phyloP scores from a whole-genome alignment of 768 basidiomycete species.

The Mycena maculata region DNA sequence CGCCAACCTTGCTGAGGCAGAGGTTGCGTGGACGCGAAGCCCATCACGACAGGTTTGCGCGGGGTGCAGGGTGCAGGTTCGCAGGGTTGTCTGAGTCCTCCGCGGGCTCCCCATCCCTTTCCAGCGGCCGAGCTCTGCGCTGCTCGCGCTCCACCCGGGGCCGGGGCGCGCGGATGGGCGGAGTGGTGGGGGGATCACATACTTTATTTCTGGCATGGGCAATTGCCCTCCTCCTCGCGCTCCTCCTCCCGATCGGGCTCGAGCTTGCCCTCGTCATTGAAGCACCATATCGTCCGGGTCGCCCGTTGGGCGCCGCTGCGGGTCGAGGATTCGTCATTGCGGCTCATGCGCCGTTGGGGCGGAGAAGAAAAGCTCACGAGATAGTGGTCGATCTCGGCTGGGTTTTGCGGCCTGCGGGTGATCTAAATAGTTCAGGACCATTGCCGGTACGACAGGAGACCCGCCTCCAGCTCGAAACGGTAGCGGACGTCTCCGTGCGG shows the following conservation, averaged over 20 bases:
- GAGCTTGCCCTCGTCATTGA: conserved; percentile 47
- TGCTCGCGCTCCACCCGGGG: conserved; percentile 82
- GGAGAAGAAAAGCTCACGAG: conserved; percentile 27
- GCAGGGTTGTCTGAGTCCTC: conserved; percentile 75
- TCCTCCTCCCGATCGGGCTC: conserved; percentile 51
- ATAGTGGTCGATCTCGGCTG: conserved; percentile 29
- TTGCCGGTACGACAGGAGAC: conserved; percentile 1
- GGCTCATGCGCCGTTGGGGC: conserved; percentile 25
- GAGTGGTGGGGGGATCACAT: conserved; percentile 83
- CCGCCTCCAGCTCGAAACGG: conserved; percentile 7
- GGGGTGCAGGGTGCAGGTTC: conserved; percentile 60
- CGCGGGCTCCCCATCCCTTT: conserved; percentile 69
- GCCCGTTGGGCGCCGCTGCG: neutral
- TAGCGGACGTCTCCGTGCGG: conserved; percentile 23
- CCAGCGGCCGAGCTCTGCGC: conserved; percentile 81
- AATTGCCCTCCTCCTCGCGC: conserved; percentile 59
- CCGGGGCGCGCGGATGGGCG: conserved; percentile 40
- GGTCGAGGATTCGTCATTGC: conserved; percentile 6
- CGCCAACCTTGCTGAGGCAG: conserved; percentile 85
- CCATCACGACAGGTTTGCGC: conserved; percentile 70
- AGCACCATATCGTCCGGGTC: conserved; percentile 56
- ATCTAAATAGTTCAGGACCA: conserved; percentile 11
- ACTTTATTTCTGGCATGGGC: conserved; percentile 79
- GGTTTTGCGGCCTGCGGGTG: conserved; percentile 32
- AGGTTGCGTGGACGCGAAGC: conserved; percentile 80